phyloP scores from a whole-genome alignment of 805 yeast genomes.

The Metschnikowia similis region DNA sequence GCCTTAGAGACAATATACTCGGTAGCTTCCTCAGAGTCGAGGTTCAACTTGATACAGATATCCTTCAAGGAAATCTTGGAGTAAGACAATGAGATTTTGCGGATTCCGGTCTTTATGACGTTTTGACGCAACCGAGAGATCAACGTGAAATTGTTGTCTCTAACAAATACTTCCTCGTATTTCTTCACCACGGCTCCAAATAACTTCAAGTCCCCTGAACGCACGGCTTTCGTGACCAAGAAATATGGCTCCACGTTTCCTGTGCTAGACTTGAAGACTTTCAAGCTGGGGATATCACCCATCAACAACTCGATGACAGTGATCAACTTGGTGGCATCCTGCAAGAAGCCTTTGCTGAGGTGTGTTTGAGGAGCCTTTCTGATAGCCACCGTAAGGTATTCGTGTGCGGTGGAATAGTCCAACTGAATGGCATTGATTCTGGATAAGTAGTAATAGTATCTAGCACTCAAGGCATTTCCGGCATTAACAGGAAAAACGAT shows the following conservation, averaged over 20 bases:
- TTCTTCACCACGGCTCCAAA: slow-evolving; percentile 68
- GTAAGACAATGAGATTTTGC: slow-evolving; percentile 87
- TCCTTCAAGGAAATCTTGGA: slow-evolving; percentile 88
- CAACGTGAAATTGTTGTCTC: slow-evolving; percentile 78
- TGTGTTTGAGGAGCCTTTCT: slow-evolving; percentile 93
- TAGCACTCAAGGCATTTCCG: slow-evolving; percentile 81
- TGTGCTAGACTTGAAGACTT: slow-evolving; percentile 63
- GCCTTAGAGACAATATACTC: slow-evolving; percentile 97
- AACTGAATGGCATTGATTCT: slow-evolving; percentile 86
- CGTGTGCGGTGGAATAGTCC: slow-evolving; percentile 86
- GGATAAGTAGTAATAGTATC: slow-evolving; percentile 90
- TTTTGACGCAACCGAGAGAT: slow-evolving; percentile 90
- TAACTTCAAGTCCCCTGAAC: slow-evolving; percentile 80
- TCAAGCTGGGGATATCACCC: slow-evolving; percentile 94
- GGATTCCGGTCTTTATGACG: slow-evolving; percentile 95
- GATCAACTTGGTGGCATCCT: slow-evolving; percentile 82
- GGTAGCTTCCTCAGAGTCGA: slow-evolving; percentile 92
- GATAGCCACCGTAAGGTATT: slow-evolving; percentile 87
- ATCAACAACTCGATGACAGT: slow-evolving; percentile 86
- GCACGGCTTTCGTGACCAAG: slow-evolving; percentile 85
- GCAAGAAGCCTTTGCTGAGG: slow-evolving; percentile 81
- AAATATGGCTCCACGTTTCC: slow-evolving; percentile 67
- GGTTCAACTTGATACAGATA: slow-evolving; percentile 84
- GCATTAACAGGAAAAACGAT: slow-evolving; percentile 83
- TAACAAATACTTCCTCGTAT: slow-evolving; percentile 57